Conservation (phyloP, 2,329 filamentous ascomycete genomes). For the Decorospora gaudefroyi region DNA sequence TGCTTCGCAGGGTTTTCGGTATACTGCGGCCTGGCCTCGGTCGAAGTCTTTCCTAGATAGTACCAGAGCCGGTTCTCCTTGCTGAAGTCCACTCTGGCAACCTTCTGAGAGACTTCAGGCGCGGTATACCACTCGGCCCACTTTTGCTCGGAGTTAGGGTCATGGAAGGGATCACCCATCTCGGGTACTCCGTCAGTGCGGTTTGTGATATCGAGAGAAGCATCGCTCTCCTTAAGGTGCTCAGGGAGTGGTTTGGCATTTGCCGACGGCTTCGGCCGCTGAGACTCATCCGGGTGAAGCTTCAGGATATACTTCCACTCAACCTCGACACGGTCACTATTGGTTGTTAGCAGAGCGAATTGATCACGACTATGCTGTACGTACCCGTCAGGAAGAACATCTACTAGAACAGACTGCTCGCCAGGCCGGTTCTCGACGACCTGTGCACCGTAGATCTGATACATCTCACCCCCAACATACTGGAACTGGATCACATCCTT, state of each 20-base stretch:
- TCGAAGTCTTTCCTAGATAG: constrained; percentile 84
- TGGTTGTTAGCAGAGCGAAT: constrained; percentile 17
- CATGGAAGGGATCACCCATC: constrained; percentile 54
- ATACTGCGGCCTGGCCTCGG: constrained; percentile 88
- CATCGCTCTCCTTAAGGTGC: constrained; percentile 54
- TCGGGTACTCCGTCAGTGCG: constrained; percentile 56
- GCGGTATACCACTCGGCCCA: constrained; percentile 71
- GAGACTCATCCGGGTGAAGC: constrained; percentile 71
- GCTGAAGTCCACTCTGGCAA: constrained; percentile 71
- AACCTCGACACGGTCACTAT: constrained; percentile 72
- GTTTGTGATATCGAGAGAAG: constrained; percentile 52
- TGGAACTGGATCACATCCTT: constrained; percentile 88
- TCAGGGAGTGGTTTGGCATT: constrained; percentile 72
- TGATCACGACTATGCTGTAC: constrained; percentile 39
- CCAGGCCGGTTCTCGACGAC: constrained; percentile 79
- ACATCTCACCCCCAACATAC: constrained; percentile 71
- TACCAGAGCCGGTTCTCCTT: constrained; percentile 82
- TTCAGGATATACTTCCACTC: constrained; percentile 83
- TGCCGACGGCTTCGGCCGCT: constrained; percentile 72
- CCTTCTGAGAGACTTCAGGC: constrained; percentile 51
- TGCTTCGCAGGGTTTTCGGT: constrained; percentile 71
- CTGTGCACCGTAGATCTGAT: constrained; percentile 88
- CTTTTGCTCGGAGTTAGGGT: constrained; percentile 52
- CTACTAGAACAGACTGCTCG: constrained; percentile 77
- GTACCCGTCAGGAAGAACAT: constrained; percentile 83